Evolutionary conservation across 1,284 basidiomycete genomes (phyloP).

Genomic region (Fomitopsis palustris): DNA sequence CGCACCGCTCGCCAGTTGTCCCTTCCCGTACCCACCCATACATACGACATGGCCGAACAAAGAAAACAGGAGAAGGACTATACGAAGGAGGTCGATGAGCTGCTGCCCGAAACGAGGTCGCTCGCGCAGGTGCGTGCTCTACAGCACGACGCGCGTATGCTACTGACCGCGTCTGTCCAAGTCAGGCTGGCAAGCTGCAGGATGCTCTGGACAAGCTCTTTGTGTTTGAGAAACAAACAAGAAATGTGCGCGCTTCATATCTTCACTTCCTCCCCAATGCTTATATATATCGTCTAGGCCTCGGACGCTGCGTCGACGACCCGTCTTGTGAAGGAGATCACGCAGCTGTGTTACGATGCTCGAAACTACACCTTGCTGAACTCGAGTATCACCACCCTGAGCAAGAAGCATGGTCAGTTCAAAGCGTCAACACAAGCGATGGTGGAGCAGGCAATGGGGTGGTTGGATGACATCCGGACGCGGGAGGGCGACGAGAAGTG

Average conservation of each 20-base stretch:
- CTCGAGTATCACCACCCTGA: slow-evolving; percentile 68
- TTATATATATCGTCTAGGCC: slow-evolving; percentile 52
- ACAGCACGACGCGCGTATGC: neutral
- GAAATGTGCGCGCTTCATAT: slow-evolving; percentile 67
- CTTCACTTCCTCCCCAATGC: neutral
- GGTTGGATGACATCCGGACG: slow-evolving; percentile 72
- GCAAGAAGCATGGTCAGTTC: slow-evolving; percentile 97
- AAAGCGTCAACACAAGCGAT: slow-evolving; percentile 89
- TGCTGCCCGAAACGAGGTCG: slow-evolving; percentile 53
- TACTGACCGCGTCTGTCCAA: slow-evolving; percentile 16
- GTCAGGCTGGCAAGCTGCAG: slow-evolving; percentile 72
- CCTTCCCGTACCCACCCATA: slow-evolving; percentile 11
- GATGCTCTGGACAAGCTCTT: slow-evolving; percentile 91
- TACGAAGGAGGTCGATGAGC: slow-evolving; percentile 63
- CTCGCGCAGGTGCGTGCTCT: slow-evolving; percentile 49
- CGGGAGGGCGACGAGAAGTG: slow-evolving; percentile 71
- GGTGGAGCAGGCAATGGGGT: slow-evolving; percentile 83
- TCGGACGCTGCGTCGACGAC: slow-evolving; percentile 91
- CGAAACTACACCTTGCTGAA: slow-evolving; percentile 73
- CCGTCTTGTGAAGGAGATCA: slow-evolving; percentile 74
- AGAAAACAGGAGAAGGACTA: slow-evolving; percentile 80
- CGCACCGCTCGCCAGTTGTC: slow-evolving; percentile 27
- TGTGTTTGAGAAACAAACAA: slow-evolving; percentile 90
- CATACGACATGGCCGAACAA: slow-evolving; percentile 61
- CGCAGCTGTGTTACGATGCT: slow-evolving; percentile 71